phyloP scores from a whole-genome alignment of 2,329 filamentous ascomycete genomes.

The Colletotrichum abscissum region DNA sequence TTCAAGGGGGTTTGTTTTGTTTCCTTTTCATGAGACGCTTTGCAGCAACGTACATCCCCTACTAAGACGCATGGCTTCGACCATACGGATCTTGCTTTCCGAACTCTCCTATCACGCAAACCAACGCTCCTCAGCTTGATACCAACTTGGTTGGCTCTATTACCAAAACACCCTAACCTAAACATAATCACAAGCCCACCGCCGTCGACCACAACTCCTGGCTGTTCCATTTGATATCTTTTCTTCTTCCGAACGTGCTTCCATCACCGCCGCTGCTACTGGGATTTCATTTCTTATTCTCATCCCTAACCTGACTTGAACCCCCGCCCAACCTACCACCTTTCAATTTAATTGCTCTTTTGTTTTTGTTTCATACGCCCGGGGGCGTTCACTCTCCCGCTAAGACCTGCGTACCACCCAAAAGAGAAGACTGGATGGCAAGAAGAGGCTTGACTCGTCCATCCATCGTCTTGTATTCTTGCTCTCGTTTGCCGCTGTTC shows the following conservation, averaged over 20 bases:
- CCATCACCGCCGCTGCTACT: background rate
- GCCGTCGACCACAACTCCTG: background rate
- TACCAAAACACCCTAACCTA: background rate
- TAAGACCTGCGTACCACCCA: background rate
- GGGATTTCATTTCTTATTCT: background rate
- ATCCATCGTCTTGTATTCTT: background rate
- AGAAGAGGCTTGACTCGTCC: conserved; percentile 19
- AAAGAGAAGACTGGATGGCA: conserved; percentile 5
- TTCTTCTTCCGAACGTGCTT: background rate
- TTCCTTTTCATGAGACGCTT: background rate
- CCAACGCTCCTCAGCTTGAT: background rate
- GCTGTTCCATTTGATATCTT: background rate
- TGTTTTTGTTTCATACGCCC: conserved; percentile 4
- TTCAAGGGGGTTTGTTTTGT: conserved; percentile 8
- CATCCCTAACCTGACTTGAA: background rate
- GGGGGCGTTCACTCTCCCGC: background rate
- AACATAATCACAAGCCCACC: conserved; percentile 2
- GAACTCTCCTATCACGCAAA: background rate
- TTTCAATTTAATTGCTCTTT: background rate
- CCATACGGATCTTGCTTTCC: background rate
- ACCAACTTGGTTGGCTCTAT: background rate
- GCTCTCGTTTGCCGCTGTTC: background rate
- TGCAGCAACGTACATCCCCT: background rate
- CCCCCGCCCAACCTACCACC: background rate
- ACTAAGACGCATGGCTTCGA: conserved; percentile 6